phyloP scores from a whole-genome alignment of 2,329 filamentous ascomycete species.

The Arthrobotrys pseudoclavata region DNA sequence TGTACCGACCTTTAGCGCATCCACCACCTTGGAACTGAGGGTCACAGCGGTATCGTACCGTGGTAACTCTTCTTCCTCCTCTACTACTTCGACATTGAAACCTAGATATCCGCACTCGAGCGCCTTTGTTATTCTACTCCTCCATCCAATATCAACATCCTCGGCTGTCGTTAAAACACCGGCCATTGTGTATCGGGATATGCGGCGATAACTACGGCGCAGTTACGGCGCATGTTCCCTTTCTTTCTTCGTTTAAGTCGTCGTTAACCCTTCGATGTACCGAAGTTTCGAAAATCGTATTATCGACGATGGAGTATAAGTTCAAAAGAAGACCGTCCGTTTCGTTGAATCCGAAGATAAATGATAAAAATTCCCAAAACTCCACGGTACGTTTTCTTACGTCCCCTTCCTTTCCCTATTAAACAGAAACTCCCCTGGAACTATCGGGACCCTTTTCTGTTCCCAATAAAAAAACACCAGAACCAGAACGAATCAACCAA shows the following conservation, averaged over 20 bases:
- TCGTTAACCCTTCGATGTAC: background rate
- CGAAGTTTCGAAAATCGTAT: background rate
- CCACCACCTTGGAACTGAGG: slow-evolving; percentile 35
- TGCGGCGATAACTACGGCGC: slow-evolving; percentile 49
- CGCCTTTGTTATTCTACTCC: slow-evolving; percentile 7
- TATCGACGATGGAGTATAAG: background rate
- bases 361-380: background rate
- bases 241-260: background rate
- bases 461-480: slow-evolving; percentile 3
- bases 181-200: slow-evolving; percentile 59
- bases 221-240: slow-evolving; percentile 54
- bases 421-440: slow-evolving; percentile 9
- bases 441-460: background rate
- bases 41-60: slow-evolving; percentile 39
- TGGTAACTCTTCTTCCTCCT: slow-evolving; percentile 31
- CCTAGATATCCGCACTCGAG: slow-evolving; percentile 23
- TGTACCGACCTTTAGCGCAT: slow-evolving; percentile 19
- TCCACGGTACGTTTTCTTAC: slow-evolving; percentile 2
- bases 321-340: background rate
- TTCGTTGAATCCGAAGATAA: background rate
- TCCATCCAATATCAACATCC: slow-evolving; percentile 6
- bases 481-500: background rate
- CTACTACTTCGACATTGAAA: background rate
- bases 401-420: background rate
- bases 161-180: slow-evolving; percentile 52